Conservation (phyloP, 148 eudicot species). For the Diospyros kaki region DNA sequence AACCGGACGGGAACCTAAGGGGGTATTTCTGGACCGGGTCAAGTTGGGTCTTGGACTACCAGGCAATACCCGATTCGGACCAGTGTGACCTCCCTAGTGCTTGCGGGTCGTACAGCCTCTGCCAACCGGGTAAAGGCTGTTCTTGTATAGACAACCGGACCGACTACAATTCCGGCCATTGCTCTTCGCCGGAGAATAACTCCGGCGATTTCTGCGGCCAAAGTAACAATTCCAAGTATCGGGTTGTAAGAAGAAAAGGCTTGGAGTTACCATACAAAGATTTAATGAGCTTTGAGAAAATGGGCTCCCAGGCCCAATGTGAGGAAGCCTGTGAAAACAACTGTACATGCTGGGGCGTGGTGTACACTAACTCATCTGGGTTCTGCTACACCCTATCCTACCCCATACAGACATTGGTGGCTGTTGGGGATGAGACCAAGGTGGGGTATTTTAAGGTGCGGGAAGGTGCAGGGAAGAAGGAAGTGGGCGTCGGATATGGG, state of each 20-base stretch:
- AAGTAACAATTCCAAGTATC: constrained; percentile 5
- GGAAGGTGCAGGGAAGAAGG: constrained; percentile 44
- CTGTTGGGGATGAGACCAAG: constrained; percentile 60
- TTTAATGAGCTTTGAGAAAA: constrained; percentile 40
- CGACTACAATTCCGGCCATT: constrained; percentile 30
- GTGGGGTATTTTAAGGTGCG: constrained; percentile 82
- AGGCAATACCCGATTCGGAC: constrained; percentile 46
- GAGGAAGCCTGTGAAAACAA: constrained; percentile 53
- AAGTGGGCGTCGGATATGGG: constrained; percentile 25
- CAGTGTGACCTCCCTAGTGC: constrained; percentile 69
- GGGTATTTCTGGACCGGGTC: constrained; percentile 90
- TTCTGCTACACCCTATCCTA: constrained; percentile 75
- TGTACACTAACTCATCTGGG: constrained; percentile 73
- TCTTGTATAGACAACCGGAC: constrained; percentile 61
- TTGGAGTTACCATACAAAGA: constrained; percentile 70
- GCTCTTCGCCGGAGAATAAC: constrained; percentile 23
- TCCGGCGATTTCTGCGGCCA: constrained; percentile 39
- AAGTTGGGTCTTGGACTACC: constrained; percentile 63
- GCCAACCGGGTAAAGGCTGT: constrained; percentile 56
- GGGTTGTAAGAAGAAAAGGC: constrained; percentile 37
- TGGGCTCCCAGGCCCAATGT: constrained; percentile 46
- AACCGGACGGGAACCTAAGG: constrained; percentile 72
- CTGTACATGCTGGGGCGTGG: constrained; percentile 88
- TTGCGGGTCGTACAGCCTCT: constrained; percentile 78
- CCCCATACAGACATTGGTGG: constrained; percentile 67